Evolutionary conservation across 345 rosid genomes (phyloP).

Genomic region (Rubroshorea leprosula): DNA sequence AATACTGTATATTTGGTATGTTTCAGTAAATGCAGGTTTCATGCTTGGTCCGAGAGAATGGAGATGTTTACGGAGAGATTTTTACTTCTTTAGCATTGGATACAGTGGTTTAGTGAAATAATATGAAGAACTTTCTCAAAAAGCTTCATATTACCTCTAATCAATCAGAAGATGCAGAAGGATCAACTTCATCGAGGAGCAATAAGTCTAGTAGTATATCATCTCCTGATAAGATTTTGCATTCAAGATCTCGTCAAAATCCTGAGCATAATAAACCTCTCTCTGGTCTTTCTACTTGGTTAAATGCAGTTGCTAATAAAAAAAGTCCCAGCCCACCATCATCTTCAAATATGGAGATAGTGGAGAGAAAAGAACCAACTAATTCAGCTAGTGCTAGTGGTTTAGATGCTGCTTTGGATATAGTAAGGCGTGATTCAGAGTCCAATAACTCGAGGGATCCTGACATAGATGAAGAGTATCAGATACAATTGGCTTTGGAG

Average conservation of each 20-base stretch:
- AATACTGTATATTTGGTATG: neutral
- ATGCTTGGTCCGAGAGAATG: slow-evolving; percentile 65
- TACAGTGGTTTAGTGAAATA: slow-evolving; percentile 26
- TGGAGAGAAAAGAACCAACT: slow-evolving; percentile 40
- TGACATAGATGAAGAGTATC: slow-evolving; percentile 81
- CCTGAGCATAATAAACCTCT: slow-evolving; percentile 55
- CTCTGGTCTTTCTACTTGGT: slow-evolving; percentile 75
- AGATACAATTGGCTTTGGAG: slow-evolving; percentile 86
- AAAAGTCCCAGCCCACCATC: slow-evolving; percentile 55
- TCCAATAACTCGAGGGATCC: slow-evolving; percentile 63
- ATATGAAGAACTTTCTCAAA: slow-evolving; percentile 86
- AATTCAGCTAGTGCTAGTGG: slow-evolving; percentile 38
- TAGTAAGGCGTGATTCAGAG: slow-evolving; percentile 46
- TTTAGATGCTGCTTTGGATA: slow-evolving; percentile 35
- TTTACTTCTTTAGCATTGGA: slow-evolving; percentile 44
- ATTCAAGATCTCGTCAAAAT: slow-evolving; percentile 33
- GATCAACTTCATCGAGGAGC: slow-evolving; percentile 54
- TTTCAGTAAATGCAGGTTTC: slow-evolving; percentile 23
- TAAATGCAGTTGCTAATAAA: slow-evolving; percentile 62
- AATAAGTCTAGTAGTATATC: slow-evolving; percentile 43
- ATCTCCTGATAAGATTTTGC: slow-evolving; percentile 37
- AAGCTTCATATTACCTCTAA: slow-evolving; percentile 67
- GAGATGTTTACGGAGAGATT: slow-evolving; percentile 54
- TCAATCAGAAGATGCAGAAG: slow-evolving; percentile 58
- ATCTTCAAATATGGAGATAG: slow-evolving; percentile 47